These are phyloP conservation scores for Dittrichia graveolens DNA, from an alignment of 129 eudicot genomes.

Conservation along the genomic window DNA sequence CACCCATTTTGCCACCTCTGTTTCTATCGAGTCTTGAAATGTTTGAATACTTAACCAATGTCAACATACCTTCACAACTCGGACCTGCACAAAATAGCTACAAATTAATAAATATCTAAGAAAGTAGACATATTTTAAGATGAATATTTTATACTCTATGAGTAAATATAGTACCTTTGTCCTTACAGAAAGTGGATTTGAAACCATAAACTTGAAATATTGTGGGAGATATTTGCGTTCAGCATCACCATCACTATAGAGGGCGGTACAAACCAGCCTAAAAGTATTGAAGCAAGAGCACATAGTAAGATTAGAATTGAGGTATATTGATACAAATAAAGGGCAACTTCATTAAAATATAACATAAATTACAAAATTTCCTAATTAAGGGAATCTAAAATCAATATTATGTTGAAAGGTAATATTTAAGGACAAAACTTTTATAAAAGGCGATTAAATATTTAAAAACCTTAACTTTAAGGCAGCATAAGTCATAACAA, in stretches of 20 bases:
- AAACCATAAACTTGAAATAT: constrained; percentile 89
- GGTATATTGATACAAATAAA: no score
- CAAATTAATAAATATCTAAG: constrained; percentile 17
- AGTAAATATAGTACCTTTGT: constrained; percentile 65
- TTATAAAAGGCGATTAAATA: no score
- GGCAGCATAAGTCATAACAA: no score
- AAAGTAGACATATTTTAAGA: neutral
- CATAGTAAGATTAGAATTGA: constrained; percentile 19
- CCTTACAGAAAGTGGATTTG: constrained; percentile 98
- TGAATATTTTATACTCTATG: constrained; percentile 13
- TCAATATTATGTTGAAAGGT: no score
- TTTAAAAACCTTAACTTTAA: no score
- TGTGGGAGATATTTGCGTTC: constrained; percentile 98
- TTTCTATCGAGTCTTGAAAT: constrained; percentile 8
- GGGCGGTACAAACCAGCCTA: constrained; percentile 94
- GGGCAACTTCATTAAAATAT: neutral
- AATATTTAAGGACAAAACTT: no score
- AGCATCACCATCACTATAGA: constrained; percentile 71
- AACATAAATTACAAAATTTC: no score
- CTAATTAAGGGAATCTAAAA: no score
- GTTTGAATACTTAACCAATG: constrained; percentile 32
- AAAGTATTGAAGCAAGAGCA: constrained; percentile 28
- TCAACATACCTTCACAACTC: constrained; percentile 87
- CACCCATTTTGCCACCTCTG: neutral
- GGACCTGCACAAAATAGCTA: constrained; percentile 70